Evolutionary conservation across 108 stramenopile genomes (phyloP).

Genomic region (Craspedostauros australis): DNA sequence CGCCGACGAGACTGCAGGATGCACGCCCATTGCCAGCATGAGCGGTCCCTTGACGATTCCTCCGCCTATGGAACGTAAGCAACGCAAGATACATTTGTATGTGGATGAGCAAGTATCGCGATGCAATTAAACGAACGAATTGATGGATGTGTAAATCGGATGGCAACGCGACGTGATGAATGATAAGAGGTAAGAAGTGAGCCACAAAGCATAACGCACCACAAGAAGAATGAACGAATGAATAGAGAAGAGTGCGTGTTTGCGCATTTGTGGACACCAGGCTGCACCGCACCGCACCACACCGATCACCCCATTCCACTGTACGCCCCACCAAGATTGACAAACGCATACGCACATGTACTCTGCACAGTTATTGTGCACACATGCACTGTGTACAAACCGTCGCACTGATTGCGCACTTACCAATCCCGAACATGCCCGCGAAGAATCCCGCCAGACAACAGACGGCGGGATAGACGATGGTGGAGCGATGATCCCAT

Average conservation of each 20-base stretch:
- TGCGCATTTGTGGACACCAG: too few species aligned
- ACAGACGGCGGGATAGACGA: slow-evolving; percentile 85
- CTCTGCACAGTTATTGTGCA: too few species aligned
- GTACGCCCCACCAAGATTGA: too few species aligned
- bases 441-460: slow-evolving; percentile 92
- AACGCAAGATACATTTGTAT: slow-evolving; percentile 1
- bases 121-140: neutral
- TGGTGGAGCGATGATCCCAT: slow-evolving; percentile 81
- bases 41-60: slow-evolving; percentile 94
- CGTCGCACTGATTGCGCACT: neutral
- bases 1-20: slow-evolving; percentile 77
- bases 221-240: too few species aligned
- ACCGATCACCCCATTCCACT: too few species aligned
- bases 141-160: neutral
- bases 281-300: too few species aligned
- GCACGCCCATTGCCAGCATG: slow-evolving; percentile 91
- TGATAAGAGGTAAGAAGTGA: neutral
- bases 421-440: slow-evolving; percentile 91
- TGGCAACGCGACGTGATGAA: neutral
- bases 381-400: too few species aligned
- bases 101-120: neutral
- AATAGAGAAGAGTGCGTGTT: too few species aligned
- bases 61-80: slow-evolving; percentile 37
- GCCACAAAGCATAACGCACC: too few species aligned
- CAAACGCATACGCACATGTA: too few species aligned